Evolutionary conservation across 768 basidiomycete species (phyloP).

Genomic region (Paxillus rubicundulus): DNA sequence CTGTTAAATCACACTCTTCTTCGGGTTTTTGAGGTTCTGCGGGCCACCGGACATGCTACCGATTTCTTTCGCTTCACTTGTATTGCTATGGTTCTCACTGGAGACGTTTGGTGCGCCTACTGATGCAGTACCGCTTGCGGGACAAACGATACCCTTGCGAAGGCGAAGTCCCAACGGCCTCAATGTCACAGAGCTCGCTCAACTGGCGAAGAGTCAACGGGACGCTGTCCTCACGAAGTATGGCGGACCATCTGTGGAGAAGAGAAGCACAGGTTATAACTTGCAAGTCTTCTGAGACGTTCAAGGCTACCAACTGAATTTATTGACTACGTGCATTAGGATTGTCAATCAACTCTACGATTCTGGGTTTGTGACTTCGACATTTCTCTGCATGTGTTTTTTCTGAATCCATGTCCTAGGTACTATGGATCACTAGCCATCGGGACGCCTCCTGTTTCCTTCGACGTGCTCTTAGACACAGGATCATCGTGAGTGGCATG

Average conservation of each 20-base stretch:
- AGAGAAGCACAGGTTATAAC: constrained; percentile 51
- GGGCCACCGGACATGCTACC: constrained; percentile 14
- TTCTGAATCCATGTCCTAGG: constrained; percentile 11
- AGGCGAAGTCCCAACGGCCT: constrained; percentile 12
- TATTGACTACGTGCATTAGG: constrained; percentile 32
- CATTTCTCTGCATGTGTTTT: background rate
- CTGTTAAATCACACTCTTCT: background rate
- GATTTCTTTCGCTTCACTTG: constrained; percentile 5
- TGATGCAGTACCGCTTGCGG: constrained; percentile 1
- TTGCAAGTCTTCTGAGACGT: constrained; percentile 37
- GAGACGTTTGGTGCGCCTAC: constrained; percentile 15
- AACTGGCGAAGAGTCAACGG: constrained; percentile 44
- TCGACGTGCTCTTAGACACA: constrained; percentile 53
- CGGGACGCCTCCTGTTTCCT: constrained; percentile 47
- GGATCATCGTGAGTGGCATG: constrained; percentile 36
- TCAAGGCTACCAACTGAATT: constrained; percentile 1
- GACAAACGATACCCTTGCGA: constrained; percentile 21
- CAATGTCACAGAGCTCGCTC: constrained; percentile 5
- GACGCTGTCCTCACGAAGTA: constrained; percentile 47
- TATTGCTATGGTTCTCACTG: constrained; percentile 14
- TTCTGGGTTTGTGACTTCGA: constrained; percentile 46
- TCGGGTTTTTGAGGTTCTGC: background rate
- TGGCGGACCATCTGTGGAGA: constrained; percentile 27
- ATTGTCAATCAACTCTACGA: constrained; percentile 64
- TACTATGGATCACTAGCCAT: constrained; percentile 41